Base-by-base conservation (phyloP, 139 green algal species). In the Zygnema circumcarinatum region DNA sequence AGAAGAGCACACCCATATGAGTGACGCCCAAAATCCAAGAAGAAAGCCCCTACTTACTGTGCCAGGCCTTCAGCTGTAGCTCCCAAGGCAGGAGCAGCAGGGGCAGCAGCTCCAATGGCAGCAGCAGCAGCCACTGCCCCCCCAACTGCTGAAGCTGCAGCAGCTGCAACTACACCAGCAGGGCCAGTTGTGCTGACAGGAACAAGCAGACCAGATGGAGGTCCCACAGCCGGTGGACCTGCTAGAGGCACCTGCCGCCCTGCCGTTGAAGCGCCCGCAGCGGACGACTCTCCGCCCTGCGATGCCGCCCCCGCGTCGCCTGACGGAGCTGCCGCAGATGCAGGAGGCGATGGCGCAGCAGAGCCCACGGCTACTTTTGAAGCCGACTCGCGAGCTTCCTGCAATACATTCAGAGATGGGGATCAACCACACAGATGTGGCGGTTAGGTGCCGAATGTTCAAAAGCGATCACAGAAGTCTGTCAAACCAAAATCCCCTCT, bases 281-380 rank as follows among this genome's bases (percentile, higher is more conserved):
- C n/a, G n/a, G n/a, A n/a, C n/a, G n/a, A n/a, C n/a, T n/a, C n/a
- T n/a, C n/a, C n/a, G n/a, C n/a, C n/a, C n/a, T n/a, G n/a, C n/a
- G n/a, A n/a, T n/a, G n/a, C n/a, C n/a, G n/a, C n/a, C n/a, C n/a
- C n/a, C n/a, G n/a, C n/a, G n/a, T n/a, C n/a, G n/a, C n/a, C n/a
- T n/a, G 81, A 47, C n/a, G 81, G 7, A 85, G 72, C 68, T 35
- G 81, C 81, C 31, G 81, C 81, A 62, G 81, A 0, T 21, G 81
- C 62, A 42, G 80, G 0, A 42, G 80, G 67, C 38, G 22, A 38
- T 1, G 36, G 52, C 0, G 32, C 79, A 20, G 53, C 20, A 32
- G 31, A 38, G 31, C 29, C 36, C 72, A 81, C 68, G 21, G 68
- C 67, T 86, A 72, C 81, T 53, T 52, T 81, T 2, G 79, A 56